Conservation (phyloP, 2,329 filamentous ascomycete species). For the Talaromyces verruculosus region DNA sequence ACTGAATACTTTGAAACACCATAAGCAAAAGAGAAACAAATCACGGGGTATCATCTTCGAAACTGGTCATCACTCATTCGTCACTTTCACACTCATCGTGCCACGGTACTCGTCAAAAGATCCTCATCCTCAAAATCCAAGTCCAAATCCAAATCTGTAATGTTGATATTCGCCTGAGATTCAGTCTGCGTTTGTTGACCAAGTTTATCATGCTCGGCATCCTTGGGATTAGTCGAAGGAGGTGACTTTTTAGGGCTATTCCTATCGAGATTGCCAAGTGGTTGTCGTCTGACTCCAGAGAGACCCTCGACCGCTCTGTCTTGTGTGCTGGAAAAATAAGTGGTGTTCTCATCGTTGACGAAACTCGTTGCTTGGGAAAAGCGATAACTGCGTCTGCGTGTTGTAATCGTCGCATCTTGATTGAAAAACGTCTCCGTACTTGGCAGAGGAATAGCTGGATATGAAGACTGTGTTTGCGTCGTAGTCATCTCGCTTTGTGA, state of each 20-base stretch:
- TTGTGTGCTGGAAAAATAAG: neutral
- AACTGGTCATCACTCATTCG: neutral
- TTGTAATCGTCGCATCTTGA: neutral
- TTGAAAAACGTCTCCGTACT: neutral
- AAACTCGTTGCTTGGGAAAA: neutral
- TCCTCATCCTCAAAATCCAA: constrained; percentile 40
- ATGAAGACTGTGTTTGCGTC: constrained; percentile 7
- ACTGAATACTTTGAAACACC: neutral
- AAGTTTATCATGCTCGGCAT: constrained; percentile 13
- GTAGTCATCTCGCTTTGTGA: constrained; percentile 13
- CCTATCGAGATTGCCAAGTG: constrained; percentile 28
- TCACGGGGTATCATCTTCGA: neutral
- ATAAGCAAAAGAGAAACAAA: neutral
- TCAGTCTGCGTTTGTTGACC: neutral
- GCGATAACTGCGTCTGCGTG: constrained; percentile 7
- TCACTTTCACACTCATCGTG: constrained; percentile 1
- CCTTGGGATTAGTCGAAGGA: constrained; percentile 21
- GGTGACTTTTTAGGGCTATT: constrained; percentile 33
- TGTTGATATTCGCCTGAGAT: constrained; percentile 7
- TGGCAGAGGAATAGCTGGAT: neutral
- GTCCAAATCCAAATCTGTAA: constrained; percentile 29
- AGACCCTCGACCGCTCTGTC: neutral
- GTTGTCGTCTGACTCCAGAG: constrained; percentile 23
- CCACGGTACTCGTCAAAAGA: constrained; percentile 34
- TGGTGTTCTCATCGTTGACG: neutral